Evolutionary conservation across 2,329 filamentous ascomycete species (phyloP), one percentile per base, ranked within the genome.

Genomic region (Westerdykella aurantiaca): DNA sequence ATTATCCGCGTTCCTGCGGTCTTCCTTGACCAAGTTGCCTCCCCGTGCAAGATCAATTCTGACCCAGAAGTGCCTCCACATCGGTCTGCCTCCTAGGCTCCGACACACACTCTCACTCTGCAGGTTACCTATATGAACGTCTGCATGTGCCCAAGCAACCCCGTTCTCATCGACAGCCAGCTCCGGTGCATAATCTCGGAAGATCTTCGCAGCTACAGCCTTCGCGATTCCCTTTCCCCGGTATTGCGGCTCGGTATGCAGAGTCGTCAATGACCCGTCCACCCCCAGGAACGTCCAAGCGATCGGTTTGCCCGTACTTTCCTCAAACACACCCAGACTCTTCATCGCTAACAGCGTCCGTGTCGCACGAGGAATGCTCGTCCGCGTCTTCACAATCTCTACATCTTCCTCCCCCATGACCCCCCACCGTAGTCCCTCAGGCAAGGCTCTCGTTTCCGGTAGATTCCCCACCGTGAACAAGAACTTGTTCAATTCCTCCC

Each of bases 251-350:
- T 84, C 81, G 42, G 77, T 80, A 58, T 84, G 79, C 31, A 85
- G 62, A 23, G 76, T 77, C 10, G 73, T 77, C 13, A 85, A 59
- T n/a, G 77, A 80, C 1, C 76, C 81, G 55, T 86, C 82, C 2
- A 76, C 67, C 0, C 79, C 81, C 66, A 71, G 53, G 42, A 87
- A 85, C 0, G 75, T 77, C 84, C 84, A 88, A 0, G 82, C 79
- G 5, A 86, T 66, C 0, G 76, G 72, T 1, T 67, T 73, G 1
- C 70, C 72, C 60, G 57, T 45, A 66, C 53, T 21, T 77, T 59
- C 11, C 66, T 75, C 49, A 44, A 60, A 72, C 62, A 56, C 67
- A 71, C 58, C 60, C n/a, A 65, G 53, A 18, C 57, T 66, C 6
- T 69, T 67, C 39, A 74, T 42, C 23, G 63, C 58, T 34, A 68